phyloP scores from a whole-genome alignment of 768 basidiomycete species.

The Macrocybe gigantea region DNA sequence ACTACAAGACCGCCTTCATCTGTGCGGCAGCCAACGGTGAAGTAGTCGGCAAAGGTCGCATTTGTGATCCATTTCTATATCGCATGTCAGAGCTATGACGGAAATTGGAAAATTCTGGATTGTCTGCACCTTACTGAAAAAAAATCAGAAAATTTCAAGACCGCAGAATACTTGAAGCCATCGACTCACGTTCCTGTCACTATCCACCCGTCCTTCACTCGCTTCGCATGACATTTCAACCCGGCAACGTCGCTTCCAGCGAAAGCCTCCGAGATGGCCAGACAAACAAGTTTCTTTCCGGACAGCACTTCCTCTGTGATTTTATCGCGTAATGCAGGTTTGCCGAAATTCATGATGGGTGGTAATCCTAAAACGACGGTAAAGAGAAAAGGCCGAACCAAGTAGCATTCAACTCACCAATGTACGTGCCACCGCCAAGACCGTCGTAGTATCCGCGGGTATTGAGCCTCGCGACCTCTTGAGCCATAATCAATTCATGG shows the following conservation, averaged over 20 bases:
- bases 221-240: slow-evolving; percentile 63
- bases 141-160: background rate
- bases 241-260: slow-evolving; percentile 75
- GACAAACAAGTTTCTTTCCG: slow-evolving; percentile 65
- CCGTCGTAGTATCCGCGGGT: slow-evolving; percentile 79
- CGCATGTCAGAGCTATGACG: background rate
- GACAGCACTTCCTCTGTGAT: slow-evolving; percentile 52
- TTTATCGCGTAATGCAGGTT: slow-evolving; percentile 53
- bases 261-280: slow-evolving; percentile 85
- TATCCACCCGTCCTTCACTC: slow-evolving; percentile 70
- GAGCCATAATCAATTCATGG: slow-evolving; percentile 69
- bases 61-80: slow-evolving; percentile 75
- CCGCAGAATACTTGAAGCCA: background rate
- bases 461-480: slow-evolving; percentile 65
- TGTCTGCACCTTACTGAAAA: slow-evolving; percentile 35
- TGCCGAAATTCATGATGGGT: slow-evolving; percentile 75
- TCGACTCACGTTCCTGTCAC: slow-evolving; percentile 68
- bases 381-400: background rate
- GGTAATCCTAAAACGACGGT: slow-evolving; percentile 44
- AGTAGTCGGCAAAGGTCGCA: slow-evolving; percentile 66
- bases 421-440: slow-evolving; percentile 41
- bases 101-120: slow-evolving; percentile 22
- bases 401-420: slow-evolving; percentile 14
- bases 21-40: slow-evolving; percentile 55
- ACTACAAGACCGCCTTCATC: slow-evolving; percentile 35